Conservation (phyloP, 345 rosid genomes). For the Murraya koenigii region DNA sequence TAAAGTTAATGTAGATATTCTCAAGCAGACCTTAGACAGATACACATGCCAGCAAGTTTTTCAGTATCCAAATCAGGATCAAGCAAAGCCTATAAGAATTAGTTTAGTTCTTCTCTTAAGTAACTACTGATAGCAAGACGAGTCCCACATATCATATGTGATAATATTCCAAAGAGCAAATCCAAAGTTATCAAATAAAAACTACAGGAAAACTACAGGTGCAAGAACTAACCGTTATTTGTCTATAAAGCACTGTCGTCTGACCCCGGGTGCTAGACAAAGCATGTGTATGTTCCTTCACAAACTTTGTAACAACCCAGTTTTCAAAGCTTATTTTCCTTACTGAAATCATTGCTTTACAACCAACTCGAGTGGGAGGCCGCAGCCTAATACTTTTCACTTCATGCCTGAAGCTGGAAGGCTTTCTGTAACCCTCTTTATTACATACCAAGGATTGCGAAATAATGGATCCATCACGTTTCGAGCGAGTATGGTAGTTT, state of each 20-base stretch:
- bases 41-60: background rate
- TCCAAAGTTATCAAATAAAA: background rate
- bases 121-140: background rate
- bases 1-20: background rate
- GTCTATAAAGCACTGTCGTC: conserved; percentile 2
- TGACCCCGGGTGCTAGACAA: background rate
- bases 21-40: background rate
- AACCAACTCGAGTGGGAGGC: conserved; percentile 21
- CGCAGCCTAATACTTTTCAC: conserved; percentile 5
- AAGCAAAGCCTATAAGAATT: background rate
- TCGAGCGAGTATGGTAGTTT: conserved; percentile 4
- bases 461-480: conserved; percentile 18
- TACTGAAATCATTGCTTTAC: conserved; percentile 24
- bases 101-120: background rate
- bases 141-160: background rate
- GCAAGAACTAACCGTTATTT: conserved; percentile 14
- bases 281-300: conserved; percentile 25
- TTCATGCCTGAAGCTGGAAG: background rate
- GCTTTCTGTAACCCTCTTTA: conserved; percentile 25
- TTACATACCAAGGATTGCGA: conserved; percentile 22
- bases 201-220: background rate
- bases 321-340: conserved; percentile 17
- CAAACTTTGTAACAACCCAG: conserved; percentile 22
- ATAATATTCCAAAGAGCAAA: background rate
- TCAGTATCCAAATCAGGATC: background rate